Base-by-base conservation (phyloP, 257 asterid genomes). In the Vinca minor region DNA sequence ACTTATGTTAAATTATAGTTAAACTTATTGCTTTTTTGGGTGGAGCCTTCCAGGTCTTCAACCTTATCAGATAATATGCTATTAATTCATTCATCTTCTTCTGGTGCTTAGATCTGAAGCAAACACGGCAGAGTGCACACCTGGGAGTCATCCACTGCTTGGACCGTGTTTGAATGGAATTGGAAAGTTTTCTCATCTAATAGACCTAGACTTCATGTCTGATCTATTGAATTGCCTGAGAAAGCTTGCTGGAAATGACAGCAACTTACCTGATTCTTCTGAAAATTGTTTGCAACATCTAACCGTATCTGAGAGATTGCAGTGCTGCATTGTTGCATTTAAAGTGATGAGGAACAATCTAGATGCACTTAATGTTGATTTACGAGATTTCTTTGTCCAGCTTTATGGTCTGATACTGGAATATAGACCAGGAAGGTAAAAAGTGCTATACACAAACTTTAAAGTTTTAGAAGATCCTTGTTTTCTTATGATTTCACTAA, bases 281-380 rank as follows among this genome's bases (percentile, higher is more conserved):
- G 85, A 65, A 76, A 79, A 67, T 62, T 68, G 57, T 66, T 67
- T 78, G 31, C 77, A 80, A 69, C 77, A 59, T 39, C 63, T 92
- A 69, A 85, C 95, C 26, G 91, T 89, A 53, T 78, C 91, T 9
- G 97, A 89, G 71, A 77, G 96, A 45, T 72, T 93, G 78, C 84
- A 84, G 21, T 93, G 98, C 82, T 93, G 98, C 82, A 85, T 93
- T 74, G 90, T 83, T 53, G 95, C 99, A 62, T 93, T 89, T 55
- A 89, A 82, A 81, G 91, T 93, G 71, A 93, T 89, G 99, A 80
- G 77, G 78, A 87, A 65, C 82, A 89, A 93, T 74, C 84, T 89
- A 59, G 99, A 93, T 71, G 99, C 99, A 58, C 81, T 93, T 62
- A 93, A 93, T 75, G 81, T 93, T 71, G 99, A 93, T 78, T 76